phyloP scores from a whole-genome alignment of 371 early-diverging fungal species.

The Mucor piriformis region DNA sequence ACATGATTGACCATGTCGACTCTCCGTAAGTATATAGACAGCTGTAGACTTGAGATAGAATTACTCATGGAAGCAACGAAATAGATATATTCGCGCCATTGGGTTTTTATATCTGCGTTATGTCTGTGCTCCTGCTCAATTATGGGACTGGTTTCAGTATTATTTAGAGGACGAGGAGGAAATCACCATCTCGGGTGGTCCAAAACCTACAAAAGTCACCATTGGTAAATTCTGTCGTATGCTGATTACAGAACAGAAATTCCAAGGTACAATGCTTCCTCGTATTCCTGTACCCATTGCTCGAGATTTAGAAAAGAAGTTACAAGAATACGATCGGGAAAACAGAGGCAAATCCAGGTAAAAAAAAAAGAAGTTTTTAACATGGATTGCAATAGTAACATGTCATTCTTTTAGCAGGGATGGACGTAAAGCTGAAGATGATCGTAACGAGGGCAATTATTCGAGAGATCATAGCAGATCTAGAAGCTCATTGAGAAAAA shows the following conservation, averaged over 20 bases:
- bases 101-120: slow-evolving; percentile 88
- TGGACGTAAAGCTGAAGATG: slow-evolving; percentile 1
- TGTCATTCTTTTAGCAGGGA: not conserved
- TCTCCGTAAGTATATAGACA: slow-evolving; percentile 65
- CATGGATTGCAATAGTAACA: not conserved
- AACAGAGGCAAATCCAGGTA: slow-evolving; percentile 13
- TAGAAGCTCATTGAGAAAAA: slow-evolving; percentile 10
- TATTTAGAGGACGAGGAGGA: slow-evolving; percentile 84
- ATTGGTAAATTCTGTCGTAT: slow-evolving; percentile 71
- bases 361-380: not conserved
- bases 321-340: slow-evolving; percentile 60
- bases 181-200: slow-evolving; percentile 67
- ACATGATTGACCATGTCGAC: slow-evolving; percentile 76
- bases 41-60: not conserved
- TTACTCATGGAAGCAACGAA: not conserved
- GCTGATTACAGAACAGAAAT: slow-evolving; percentile 73
- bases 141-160: slow-evolving; percentile 85
- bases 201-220: slow-evolving; percentile 63
- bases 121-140: slow-evolving; percentile 76
- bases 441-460: not conserved
- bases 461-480: slow-evolving; percentile 21
- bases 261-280: slow-evolving; percentile 79
- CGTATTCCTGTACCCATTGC: slow-evolving; percentile 85
- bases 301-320: slow-evolving; percentile 70
- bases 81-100: slow-evolving; percentile 78